These are phyloP conservation scores for Yamadazyma atmosphaerica DNA, from an alignment of 1,139 yeast genomes.

Conservation along the genomic window DNA sequence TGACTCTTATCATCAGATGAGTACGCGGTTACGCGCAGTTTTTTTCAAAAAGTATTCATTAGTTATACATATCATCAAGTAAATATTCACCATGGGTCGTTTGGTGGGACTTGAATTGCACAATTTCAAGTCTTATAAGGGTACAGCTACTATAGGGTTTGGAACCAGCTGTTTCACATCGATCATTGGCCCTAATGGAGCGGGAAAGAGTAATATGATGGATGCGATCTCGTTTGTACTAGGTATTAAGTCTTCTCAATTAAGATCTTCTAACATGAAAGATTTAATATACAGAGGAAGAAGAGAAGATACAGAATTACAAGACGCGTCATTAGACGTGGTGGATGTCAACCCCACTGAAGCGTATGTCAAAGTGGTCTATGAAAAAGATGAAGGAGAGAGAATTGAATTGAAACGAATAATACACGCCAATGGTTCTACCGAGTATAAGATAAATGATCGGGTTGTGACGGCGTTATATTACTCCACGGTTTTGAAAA, in stretches of 20 bases:
- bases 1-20: too few species aligned
- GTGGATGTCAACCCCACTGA: conserved; percentile 46
- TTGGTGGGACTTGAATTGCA: conserved; percentile 70
- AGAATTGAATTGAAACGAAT: conserved; percentile 53
- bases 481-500: conserved; percentile 65
- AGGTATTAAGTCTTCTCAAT: conserved; percentile 76
- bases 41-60: too few species aligned
- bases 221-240: conserved; percentile 95
- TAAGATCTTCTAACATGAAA: conserved; percentile 71
- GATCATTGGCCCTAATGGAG: conserved; percentile 96
- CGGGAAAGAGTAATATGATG: conserved; percentile 98
- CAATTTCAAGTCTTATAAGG: conserved; percentile 90
- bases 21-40: neutral
- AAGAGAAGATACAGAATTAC: conserved; percentile 13
- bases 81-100: conserved; percentile 88
- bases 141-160: conserved; percentile 73
- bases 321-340: conserved; percentile 18
- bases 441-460: conserved; percentile 71
- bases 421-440: conserved; percentile 56
- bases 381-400: conserved; percentile 63
- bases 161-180: conserved; percentile 84
- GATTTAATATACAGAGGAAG: conserved; percentile 71
- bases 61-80: too few species aligned
- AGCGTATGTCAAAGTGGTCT: conserved; percentile 83
- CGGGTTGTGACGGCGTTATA: conserved; percentile 61